Evolutionary conservation across 164 flowering plant species (phyloP), one percentile per base, ranked within the genome.

Genomic region (Piper longum): DNA sequence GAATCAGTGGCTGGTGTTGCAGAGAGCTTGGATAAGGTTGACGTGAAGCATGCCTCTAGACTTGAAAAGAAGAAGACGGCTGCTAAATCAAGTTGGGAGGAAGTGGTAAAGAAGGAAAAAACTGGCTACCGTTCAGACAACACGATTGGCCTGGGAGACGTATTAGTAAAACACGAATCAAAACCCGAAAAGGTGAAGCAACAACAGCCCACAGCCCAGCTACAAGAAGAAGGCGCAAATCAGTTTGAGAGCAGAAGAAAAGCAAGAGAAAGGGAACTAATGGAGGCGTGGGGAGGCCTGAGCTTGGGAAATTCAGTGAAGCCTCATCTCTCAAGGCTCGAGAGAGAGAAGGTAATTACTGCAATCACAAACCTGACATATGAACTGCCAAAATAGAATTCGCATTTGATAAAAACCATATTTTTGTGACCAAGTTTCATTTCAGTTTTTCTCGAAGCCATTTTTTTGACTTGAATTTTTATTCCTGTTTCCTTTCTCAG

Each of bases 271-370:
- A 81, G 75, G 62, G 97, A 89, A 73, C 39, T 89, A 76, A 83
- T 80, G 73, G 90, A 79, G 76, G 82, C 87, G 48, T 93, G 96
- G 98, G 98, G 96, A 64, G 97, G 97, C 42, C 64, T 93, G 68
- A 81, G 90, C 70, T 75, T 93, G 52, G 91, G 97, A 56, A 86
- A 90, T 65, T 85, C 97, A 7, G 72, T 88, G 26, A 73, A 64
- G 44, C 98, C 97, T 5, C 92, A 76, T 75, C 67, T 84, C 13
- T 93, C 98, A 26, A 81, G 79, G 72, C 89, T 91, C 45, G 83
- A 91, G 75, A 63, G 80, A 60, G 97, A 93, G 39, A 93, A 88
- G 95, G 97, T 64, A 77, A 67, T 75, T 66, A 12, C 9, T 48
- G 52, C 11, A 0, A 8, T 48, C 14, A 48, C 9, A 48, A 48